A percentile compares a stretch with the other conserved stretches of the same genome.
Conservation (phyloP, 2,329 filamentous ascomycete genomes). For the Massarina eburnea region DNA sequence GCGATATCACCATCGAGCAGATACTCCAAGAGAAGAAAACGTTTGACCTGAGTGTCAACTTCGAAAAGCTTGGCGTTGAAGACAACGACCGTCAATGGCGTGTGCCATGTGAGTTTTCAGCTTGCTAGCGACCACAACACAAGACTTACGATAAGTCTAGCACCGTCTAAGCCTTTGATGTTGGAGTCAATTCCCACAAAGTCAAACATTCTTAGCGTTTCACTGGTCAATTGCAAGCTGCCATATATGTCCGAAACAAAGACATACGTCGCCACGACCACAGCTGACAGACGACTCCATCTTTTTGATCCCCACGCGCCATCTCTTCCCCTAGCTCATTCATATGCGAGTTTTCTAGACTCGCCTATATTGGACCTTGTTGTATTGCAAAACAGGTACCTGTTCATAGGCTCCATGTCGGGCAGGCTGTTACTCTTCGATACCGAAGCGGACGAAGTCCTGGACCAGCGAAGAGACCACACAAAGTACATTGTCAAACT, state of each 20-base stretch:
- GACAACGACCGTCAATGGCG: slow-evolving; percentile 50
- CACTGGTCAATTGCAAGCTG: slow-evolving; percentile 44
- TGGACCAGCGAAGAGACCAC: slow-evolving; percentile 58
- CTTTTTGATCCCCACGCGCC: slow-evolving; percentile 43
- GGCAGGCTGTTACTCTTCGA: slow-evolving; percentile 57
- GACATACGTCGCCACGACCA: slow-evolving; percentile 37
- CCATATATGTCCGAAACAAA: slow-evolving; percentile 11
- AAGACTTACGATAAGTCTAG: slow-evolving; percentile 25
- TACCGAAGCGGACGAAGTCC: slow-evolving; percentile 36
- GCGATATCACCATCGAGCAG: slow-evolving; percentile 58
- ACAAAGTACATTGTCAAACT: slow-evolving; percentile 61
- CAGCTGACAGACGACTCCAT: slow-evolving; percentile 49
- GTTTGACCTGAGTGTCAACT: slow-evolving; percentile 58
- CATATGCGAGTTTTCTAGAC: slow-evolving; percentile 48
- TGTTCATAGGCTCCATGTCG: slow-evolving; percentile 62
- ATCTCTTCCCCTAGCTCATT: slow-evolving; percentile 36
- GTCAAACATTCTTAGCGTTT: slow-evolving; percentile 57
- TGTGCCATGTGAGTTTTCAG: slow-evolving; percentile 44
- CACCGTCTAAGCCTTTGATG: slow-evolving; percentile 48
- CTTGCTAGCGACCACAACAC: background rate
- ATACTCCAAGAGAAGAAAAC: slow-evolving; percentile 63
- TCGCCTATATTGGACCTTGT: slow-evolving; percentile 58
- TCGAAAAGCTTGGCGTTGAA: slow-evolving; percentile 57
- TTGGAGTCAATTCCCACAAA: slow-evolving; percentile 48
- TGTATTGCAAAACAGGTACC: slow-evolving; percentile 46